Conservation (phyloP, 768 basidiomycete genomes). For the Leccinum boreale region DNA sequence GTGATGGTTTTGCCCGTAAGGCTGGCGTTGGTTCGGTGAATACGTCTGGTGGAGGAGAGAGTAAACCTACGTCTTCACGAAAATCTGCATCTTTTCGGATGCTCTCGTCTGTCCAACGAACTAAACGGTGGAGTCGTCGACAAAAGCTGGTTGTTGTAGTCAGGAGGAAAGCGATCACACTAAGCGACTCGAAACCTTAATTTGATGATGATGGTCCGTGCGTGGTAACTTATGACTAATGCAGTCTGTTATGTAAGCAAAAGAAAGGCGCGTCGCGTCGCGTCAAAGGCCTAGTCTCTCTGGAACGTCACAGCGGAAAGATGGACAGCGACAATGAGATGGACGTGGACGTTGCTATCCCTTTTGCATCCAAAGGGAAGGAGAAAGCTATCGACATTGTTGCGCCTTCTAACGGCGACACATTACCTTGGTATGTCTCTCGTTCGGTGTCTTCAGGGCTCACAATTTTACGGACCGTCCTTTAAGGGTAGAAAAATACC, state of each 20-base stretch:
- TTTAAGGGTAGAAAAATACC: slow-evolving; percentile 94
- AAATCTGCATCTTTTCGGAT: slow-evolving; percentile 89
- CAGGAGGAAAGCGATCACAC: slow-evolving; percentile 13
- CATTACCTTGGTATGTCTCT: slow-evolving; percentile 73
- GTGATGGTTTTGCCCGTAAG: slow-evolving; percentile 99
- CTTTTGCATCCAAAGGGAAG: slow-evolving; percentile 57
- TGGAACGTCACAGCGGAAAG: background rate
- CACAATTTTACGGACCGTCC: background rate
- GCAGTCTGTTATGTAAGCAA: background rate
- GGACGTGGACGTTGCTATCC: slow-evolving; percentile 39
- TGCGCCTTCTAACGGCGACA: slow-evolving; percentile 52
- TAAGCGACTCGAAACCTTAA: slow-evolving; percentile 25
- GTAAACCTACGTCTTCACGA: slow-evolving; percentile 85
- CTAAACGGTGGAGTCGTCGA: slow-evolving; percentile 91
- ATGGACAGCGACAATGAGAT: slow-evolving; percentile 61
- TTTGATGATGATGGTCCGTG: slow-evolving; percentile 44
- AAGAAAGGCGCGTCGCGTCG: slow-evolving; percentile 20
- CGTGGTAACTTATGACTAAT: slow-evolving; percentile 28
- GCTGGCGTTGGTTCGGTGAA: slow-evolving; percentile 41
- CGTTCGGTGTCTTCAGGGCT: background rate
- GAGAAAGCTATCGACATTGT: slow-evolving; percentile 53
- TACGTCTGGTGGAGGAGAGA: background rate
- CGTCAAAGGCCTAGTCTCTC: background rate
- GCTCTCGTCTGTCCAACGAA: slow-evolving; percentile 88
- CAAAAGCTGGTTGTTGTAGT: slow-evolving; percentile 57